Base-by-base conservation (phyloP, 345 rosid genomes). In the Camelina neglecta region DNA sequence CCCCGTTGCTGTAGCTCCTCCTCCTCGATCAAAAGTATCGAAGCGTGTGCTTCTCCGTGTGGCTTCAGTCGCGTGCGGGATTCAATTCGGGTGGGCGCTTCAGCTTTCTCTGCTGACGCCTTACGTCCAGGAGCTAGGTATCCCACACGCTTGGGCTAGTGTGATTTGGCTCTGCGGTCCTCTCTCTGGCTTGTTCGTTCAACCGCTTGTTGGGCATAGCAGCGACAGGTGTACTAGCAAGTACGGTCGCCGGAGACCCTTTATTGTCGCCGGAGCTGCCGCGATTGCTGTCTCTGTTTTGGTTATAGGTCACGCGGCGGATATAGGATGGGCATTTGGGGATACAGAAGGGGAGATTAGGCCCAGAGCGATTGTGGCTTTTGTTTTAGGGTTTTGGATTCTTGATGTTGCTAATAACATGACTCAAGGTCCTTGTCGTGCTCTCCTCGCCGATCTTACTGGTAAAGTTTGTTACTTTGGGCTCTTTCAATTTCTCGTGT, bases 111-210 rank as follows among this genome's bases (percentile, higher is more conserved):
- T 95, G 21, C 85, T 92, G 42, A 92, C 98, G 1, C 98, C 99
- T 4, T 95, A 92, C 65, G 99, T 95, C 11, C 99, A 95, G 71
- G 96, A 90, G 93, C 89, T 95, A 9, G 99, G 99, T 64, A 92
- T 92, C 49, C 97, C 97, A 1, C 97, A 95, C 82, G 86, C 89
- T 49, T 95, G 97, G 99, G 93, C 99, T 20, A 95, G 99, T 70
- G 73, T 90, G 33, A 92, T 95, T 54, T 92, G 99, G 99, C 91
- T 95, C 6, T 95, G 99, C 72, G 99, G 99, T 5, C 98, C 98
- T 16, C 90, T 95, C 67, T 90, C 99, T 5, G 99, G 99, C 49
- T 78, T 95, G 4, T 2, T 92, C 4, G 97, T 95, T 33, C 99
- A 95, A 71, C 99, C 99, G 1, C 78, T 95, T 16, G 98, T 92